These are phyloP conservation scores for Venturiaceae sp. DNA, from an alignment of 2,329 filamentous ascomycete genomes.

Conservation along the genomic window DNA sequence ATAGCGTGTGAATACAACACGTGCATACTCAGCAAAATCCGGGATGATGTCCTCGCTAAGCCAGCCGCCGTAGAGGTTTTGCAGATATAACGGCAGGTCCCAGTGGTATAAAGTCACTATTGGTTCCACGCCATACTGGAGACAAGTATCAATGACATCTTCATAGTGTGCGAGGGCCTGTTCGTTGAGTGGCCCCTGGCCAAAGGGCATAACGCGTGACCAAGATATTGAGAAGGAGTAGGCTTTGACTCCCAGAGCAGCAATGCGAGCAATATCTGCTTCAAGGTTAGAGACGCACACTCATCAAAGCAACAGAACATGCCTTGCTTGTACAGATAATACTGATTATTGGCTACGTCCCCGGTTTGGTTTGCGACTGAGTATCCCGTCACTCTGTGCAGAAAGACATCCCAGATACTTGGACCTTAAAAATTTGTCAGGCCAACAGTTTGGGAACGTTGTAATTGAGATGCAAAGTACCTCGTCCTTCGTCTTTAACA, in stretches of 20 bases:
- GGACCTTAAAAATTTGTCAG: conserved; percentile 40
- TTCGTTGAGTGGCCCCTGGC: conserved; percentile 72
- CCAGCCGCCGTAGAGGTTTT: conserved; percentile 73
- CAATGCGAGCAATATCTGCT: conserved; percentile 66
- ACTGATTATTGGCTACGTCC: conserved; percentile 41
- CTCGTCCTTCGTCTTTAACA: conserved; percentile 28
- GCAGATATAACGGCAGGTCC: conserved; percentile 71
- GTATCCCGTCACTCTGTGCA: conserved; percentile 27
- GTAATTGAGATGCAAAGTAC: conserved; percentile 6
- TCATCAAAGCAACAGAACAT: conserved; percentile 65
- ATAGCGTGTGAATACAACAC: conserved; percentile 63
- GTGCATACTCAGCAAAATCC: conserved; percentile 72
- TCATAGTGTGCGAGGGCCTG: conserved; percentile 69
- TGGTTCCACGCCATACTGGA: conserved; percentile 66
- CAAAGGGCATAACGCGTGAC: conserved; percentile 77
- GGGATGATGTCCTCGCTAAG: conserved; percentile 77
- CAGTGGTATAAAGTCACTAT: conserved; percentile 82
- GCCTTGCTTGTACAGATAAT: conserved; percentile 50
- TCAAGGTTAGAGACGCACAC: conserved; percentile 75
- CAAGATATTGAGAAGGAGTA: conserved; percentile 83
- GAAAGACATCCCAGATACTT: conserved; percentile 89
- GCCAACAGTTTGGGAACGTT: conserved; percentile 83
- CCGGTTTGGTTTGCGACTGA: conserved; percentile 43
- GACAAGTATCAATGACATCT: conserved; percentile 68
- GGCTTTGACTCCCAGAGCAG: conserved; percentile 62